These are phyloP conservation scores for Neonectria magnoliae DNA, from an alignment of 2,329 filamentous ascomycete genomes.

Conservation along the genomic window DNA sequence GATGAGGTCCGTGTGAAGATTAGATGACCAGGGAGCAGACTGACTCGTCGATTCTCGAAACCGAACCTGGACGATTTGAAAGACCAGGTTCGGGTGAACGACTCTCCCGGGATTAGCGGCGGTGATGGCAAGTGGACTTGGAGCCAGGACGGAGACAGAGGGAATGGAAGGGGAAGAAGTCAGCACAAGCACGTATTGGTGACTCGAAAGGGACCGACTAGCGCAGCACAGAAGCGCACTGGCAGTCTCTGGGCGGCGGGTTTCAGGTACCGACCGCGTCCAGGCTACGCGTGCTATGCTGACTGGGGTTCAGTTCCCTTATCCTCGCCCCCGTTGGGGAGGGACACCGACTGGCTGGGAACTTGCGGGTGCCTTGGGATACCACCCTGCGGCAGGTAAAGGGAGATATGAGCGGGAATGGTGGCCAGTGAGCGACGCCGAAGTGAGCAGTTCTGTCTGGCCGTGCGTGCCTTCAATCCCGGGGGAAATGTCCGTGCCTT, in stretches of 20 bases:
- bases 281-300: not conserved
- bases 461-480: no score
- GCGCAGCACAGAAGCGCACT: not conserved
- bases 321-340: not conserved
- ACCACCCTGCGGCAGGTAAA: no score
- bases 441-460: not conserved
- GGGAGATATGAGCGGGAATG: no score
- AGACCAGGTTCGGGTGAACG: slow-evolving; percentile 7
- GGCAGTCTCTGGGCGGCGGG: not conserved
- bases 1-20: not conserved
- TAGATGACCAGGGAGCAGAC: not conserved
- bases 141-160: not conserved
- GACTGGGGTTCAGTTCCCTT: not conserved
- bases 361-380: no score
- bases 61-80: slow-evolving; percentile 2
- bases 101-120: slow-evolving; percentile 6
- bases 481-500: not conserved
- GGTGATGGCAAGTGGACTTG: not conserved
- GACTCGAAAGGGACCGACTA: slow-evolving; percentile 3
- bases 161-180: no score
- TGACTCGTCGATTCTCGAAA: slow-evolving; percentile 18
- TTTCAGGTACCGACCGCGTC: slow-evolving; percentile 16
- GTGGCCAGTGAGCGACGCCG: not conserved
- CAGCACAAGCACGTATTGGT: not conserved
- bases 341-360: not conserved